These are phyloP conservation scores for Pseudodiploospora longispora DNA, from an alignment of 2,329 filamentous ascomycete genomes.

Conservation along the genomic window DNA sequence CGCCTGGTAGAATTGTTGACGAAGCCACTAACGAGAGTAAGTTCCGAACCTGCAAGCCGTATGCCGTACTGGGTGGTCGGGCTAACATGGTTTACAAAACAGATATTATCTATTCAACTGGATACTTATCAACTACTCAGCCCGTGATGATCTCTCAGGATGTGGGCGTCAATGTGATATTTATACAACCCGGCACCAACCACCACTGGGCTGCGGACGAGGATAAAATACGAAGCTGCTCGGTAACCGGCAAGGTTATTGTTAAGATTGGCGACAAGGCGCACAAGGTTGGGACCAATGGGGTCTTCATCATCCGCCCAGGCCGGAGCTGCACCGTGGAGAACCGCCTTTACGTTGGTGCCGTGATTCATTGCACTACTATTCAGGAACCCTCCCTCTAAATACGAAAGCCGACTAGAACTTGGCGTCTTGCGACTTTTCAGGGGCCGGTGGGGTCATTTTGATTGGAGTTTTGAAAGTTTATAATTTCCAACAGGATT, in stretches of 20 bases:
- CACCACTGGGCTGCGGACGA: conserved; percentile 21
- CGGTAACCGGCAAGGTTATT: conserved; percentile 32
- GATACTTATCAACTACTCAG: conserved; percentile 30
- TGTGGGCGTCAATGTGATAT: conserved; percentile 31
- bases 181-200: conserved; percentile 30
- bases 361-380: conserved; percentile 33
- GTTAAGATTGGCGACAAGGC: conserved; percentile 26
- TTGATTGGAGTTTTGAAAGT: no score
- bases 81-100: no score
- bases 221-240: conserved; percentile 29
- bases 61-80: no score
- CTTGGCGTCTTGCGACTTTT: no score
- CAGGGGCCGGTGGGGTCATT: no score
- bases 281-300: conserved; percentile 34
- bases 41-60: conserved; percentile 10
- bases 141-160: conserved; percentile 29
- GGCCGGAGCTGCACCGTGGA: conserved; percentile 29
- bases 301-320: conserved; percentile 35
- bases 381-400: conserved; percentile 9
- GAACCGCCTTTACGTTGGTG: conserved; percentile 38
- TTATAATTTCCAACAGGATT: no score
- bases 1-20: conserved; percentile 32
- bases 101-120: conserved; percentile 38
- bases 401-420: no score
- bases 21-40: conserved; percentile 25